These are phyloP conservation scores for Flueggea neowawraea DNA, from an alignment of 441 rosid species.

Conservation along the genomic window DNA sequence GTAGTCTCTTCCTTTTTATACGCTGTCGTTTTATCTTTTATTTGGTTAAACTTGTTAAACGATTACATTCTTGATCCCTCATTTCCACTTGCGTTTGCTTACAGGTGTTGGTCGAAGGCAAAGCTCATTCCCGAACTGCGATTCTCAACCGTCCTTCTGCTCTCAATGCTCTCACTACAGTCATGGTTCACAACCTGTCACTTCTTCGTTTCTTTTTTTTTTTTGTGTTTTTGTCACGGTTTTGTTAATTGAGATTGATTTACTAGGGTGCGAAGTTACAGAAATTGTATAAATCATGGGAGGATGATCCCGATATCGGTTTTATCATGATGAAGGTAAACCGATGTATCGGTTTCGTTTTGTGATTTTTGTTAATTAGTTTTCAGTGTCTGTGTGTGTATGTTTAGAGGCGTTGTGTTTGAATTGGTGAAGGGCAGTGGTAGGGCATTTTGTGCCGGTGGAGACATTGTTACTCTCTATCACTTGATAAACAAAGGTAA, in stretches of 20 bases:
- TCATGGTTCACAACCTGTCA: constrained; percentile 38
- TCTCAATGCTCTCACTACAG: constrained; percentile 77
- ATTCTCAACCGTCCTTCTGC: constrained; percentile 74
- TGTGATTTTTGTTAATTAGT: not conserved
- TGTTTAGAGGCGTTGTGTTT: constrained; percentile 10
- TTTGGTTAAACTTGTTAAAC: too few relatives aligned
- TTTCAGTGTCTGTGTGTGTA: not conserved
- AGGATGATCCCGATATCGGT: constrained; percentile 74
- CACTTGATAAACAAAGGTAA: constrained; percentile 65
- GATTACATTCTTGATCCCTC: not conserved
- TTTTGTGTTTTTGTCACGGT: too few relatives aligned
- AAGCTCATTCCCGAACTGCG: constrained; percentile 58
- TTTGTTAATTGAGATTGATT: not conserved
- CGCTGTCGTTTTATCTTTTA: too few relatives aligned
- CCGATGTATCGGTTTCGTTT: not conserved
- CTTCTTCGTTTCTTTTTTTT: too few relatives aligned
- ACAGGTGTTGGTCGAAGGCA: constrained; percentile 76
- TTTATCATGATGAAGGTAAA: constrained; percentile 80
- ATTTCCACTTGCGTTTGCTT: not conserved
- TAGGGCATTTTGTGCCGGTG: constrained; percentile 96
- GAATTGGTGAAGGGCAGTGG: constrained; percentile 76
- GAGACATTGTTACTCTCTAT: constrained; percentile 76
- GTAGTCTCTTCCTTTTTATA: too few relatives aligned
- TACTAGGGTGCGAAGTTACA: constrained; percentile 59
- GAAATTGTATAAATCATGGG: constrained; percentile 78